Conservation (phyloP, 345 rosid genomes). For the Lepidium didymum region DNA sequence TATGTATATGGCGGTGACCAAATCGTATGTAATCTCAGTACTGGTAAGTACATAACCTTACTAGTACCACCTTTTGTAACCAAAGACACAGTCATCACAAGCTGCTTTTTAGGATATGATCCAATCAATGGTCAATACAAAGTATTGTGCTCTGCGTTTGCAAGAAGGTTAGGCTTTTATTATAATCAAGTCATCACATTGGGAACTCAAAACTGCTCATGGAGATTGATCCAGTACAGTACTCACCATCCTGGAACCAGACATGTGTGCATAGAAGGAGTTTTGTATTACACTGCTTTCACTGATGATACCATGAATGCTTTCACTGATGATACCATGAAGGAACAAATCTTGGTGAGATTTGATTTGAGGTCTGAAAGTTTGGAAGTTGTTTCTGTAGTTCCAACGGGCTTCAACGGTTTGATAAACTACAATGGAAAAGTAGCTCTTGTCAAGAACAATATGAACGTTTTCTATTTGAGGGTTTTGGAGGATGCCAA, state of each 20-base stretch:
- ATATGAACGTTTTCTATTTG: background rate
- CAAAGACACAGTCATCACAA: too few relatives aligned
- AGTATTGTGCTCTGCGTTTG: background rate
- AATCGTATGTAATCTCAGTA: background rate
- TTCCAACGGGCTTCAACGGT: background rate
- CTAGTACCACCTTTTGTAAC: background rate
- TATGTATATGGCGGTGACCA: background rate
- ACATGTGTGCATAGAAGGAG: background rate
- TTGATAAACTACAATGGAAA: background rate
- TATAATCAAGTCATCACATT: background rate
- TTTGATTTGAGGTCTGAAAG: background rate
- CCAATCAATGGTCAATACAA: background rate
- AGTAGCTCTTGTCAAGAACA: background rate
- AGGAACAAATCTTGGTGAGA: background rate
- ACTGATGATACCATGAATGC: too few relatives aligned
- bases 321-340: too few relatives aligned
- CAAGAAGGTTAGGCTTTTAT: too few relatives aligned
- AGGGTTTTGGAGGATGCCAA: background rate
- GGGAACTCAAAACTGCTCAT: background rate
- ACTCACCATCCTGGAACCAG: background rate
- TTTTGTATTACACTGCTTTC: background rate
- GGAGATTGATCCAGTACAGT: background rate
- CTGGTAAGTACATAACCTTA: constrained; percentile 35
- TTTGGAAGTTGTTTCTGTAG: background rate
- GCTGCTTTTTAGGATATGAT: constrained; percentile 1